phyloP scores from a whole-genome alignment of 2,329 filamentous ascomycete genomes.

The Beauveria caledonica region DNA sequence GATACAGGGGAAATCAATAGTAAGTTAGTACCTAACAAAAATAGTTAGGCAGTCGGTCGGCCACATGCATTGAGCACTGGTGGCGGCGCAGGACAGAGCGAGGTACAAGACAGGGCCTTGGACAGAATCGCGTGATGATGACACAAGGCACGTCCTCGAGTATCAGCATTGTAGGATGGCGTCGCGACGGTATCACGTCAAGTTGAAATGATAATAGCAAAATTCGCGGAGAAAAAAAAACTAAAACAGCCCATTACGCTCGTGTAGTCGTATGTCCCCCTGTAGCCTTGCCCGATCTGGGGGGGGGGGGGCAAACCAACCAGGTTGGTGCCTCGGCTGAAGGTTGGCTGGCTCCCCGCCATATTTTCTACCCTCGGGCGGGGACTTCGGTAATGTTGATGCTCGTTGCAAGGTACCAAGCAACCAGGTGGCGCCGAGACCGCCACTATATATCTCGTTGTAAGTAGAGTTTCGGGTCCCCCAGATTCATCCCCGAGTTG shows the following conservation, averaged over 20 bases:
- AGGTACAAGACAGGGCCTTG: not conserved
- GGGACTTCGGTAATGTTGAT: slow-evolving; percentile 5
- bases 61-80: not conserved
- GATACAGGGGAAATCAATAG: too few species aligned
- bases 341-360: not conserved
- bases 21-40: too few species aligned
- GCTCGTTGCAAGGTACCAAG: too few species aligned
- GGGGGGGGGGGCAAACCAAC: not conserved
- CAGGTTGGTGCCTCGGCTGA: slow-evolving; percentile 2
- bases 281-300: not conserved
- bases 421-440: not conserved
- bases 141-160: not conserved
- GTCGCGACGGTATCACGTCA: not conserved
- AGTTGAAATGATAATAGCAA: not conserved
- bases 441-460: not conserved
- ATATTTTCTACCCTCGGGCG: not conserved
- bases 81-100: not conserved
- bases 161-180: not conserved
- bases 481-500: not conserved
- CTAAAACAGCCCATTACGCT: not conserved
- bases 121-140: not conserved
- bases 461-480: not conserved
- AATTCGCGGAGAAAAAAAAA: not conserved
- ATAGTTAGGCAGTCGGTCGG: too few species aligned
- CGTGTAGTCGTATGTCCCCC: slow-evolving; percentile 6